phyloP scores from a whole-genome alignment of 768 basidiomycete species.

The Boletus pseudopeckii region DNA sequence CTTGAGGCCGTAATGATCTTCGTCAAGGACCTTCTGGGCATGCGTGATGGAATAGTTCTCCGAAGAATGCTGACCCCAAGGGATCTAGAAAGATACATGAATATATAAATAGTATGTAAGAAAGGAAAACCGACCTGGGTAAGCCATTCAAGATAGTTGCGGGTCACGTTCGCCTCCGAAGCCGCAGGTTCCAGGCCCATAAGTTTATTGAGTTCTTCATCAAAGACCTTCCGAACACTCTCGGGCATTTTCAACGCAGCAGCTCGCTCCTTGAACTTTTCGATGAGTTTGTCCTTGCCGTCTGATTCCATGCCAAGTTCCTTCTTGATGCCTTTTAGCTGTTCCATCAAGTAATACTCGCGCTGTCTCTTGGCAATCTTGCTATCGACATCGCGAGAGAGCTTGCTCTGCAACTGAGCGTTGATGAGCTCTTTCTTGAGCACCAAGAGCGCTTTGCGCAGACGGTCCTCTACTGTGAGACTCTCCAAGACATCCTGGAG shows the following conservation, averaged over 20 bases:
- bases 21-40: constrained; percentile 82
- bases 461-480: constrained; percentile 78
- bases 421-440: constrained; percentile 98
- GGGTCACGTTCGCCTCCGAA: constrained; percentile 88
- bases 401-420: constrained; percentile 90
- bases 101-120: not conserved
- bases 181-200: constrained; percentile 87
- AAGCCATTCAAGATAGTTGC: constrained; percentile 93
- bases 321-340: constrained; percentile 94
- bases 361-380: constrained; percentile 94
- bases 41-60: constrained; percentile 90
- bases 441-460: constrained; percentile 86
- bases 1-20: constrained; percentile 90
- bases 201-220: constrained; percentile 91
- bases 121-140: constrained; percentile 53
- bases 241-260: constrained; percentile 84
- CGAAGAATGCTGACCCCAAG: constrained; percentile 92
- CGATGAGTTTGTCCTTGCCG: constrained; percentile 91
- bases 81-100: constrained; percentile 53
- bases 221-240: constrained; percentile 86
- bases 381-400: constrained; percentile 87
- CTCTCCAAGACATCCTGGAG: constrained; percentile 92
- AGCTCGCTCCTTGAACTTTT: constrained; percentile 88
- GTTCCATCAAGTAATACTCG: constrained; percentile 96
- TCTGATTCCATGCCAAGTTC: constrained; percentile 94